Percentiles rank a stretch among this genome's conserved stretches.
These are phyloP conservation scores for Naegleria lovaniensis DNA, from an alignment of 208 protist genomes.

Conservation along the genomic window DNA sequence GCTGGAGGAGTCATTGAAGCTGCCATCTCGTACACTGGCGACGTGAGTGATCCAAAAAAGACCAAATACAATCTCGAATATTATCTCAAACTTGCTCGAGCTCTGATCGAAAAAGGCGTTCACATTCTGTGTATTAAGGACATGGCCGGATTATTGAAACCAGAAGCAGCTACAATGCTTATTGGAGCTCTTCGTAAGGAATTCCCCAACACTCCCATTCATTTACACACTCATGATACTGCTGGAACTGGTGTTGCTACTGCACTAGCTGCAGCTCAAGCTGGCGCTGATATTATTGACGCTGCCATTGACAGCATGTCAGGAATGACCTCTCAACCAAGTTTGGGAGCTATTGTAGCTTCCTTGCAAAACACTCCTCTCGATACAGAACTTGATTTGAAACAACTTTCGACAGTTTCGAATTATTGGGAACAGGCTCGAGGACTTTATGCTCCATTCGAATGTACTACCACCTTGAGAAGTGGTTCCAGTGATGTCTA, in stretches of 20 bases:
- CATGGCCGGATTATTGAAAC: constrained; percentile 43
- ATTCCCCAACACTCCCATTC: constrained; percentile 69
- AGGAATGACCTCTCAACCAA: constrained; percentile 71
- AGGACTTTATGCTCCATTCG: constrained; percentile 54
- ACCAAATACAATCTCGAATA: constrained; percentile 65
- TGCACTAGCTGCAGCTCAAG: constrained; percentile 56
- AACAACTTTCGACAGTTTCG: constrained; percentile 29
- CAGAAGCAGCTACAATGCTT: constrained; percentile 41
- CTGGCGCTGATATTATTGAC: constrained; percentile 74
- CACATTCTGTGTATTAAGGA: constrained; percentile 78
- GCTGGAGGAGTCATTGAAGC: constrained; percentile 62
- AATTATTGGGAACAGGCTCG: constrained; percentile 50
- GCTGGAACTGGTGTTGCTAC: constrained; percentile 66
- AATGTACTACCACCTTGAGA: constrained; percentile 40
- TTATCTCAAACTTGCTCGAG: constrained; percentile 45
- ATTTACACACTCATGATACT: constrained; percentile 85
- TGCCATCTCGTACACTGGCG: constrained; percentile 68
- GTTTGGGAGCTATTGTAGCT: constrained; percentile 60
- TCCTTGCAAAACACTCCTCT: constrained; percentile 37
- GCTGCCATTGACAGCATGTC: constrained; percentile 65
- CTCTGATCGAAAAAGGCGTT: constrained; percentile 45
- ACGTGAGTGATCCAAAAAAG: constrained; percentile 38
- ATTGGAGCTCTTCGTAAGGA: constrained; percentile 49
- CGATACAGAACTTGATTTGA: constrained; percentile 44
- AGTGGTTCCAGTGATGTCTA: constrained; percentile 42